Conservation (phyloP, 1,139 yeast species). For the Candida sanyaensis region DNA sequence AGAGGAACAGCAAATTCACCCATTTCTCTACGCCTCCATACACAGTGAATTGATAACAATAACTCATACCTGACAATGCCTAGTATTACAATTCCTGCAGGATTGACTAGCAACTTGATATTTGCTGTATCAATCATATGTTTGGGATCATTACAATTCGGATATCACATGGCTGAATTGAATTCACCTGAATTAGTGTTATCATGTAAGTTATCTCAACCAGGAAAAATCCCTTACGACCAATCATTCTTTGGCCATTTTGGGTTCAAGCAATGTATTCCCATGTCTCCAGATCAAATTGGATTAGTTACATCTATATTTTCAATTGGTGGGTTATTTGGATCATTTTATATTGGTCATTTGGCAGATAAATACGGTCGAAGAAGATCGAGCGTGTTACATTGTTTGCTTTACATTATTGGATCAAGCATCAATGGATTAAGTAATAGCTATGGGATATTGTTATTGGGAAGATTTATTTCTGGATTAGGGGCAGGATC, state of each 20-base stretch:
- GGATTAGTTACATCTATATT: constrained; percentile 85
- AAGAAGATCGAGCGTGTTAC: constrained; percentile 54
- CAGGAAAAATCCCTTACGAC: constrained; percentile 32
- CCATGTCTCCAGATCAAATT: constrained; percentile 61
- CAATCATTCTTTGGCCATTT: constrained; percentile 40
- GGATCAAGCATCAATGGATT: constrained; percentile 69
- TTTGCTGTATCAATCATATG: constrained; percentile 38
- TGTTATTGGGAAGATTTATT: constrained; percentile 71
- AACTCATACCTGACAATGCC: neutral
- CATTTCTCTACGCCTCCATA: neutral
- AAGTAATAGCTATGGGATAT: constrained; percentile 41
- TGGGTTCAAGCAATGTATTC: constrained; percentile 51
- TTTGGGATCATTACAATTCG: constrained; percentile 49
- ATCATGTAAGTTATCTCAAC: constrained; percentile 35
- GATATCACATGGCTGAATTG: constrained; percentile 53
- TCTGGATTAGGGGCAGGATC: constrained; percentile 89
- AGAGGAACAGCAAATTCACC: too few species aligned
- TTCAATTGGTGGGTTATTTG: constrained; percentile 82
- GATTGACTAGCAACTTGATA: constrained; percentile 28
- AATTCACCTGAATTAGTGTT: constrained; percentile 47
- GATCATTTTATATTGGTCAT: constrained; percentile 72
- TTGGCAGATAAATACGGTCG: constrained; percentile 75
- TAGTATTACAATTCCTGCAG: constrained; percentile 3
- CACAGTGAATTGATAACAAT: neutral
- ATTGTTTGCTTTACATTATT: constrained; percentile 55